phyloP scores from a whole-genome alignment of 169 alveolate genomes.

The Plasmodium blacklocki region DNA sequence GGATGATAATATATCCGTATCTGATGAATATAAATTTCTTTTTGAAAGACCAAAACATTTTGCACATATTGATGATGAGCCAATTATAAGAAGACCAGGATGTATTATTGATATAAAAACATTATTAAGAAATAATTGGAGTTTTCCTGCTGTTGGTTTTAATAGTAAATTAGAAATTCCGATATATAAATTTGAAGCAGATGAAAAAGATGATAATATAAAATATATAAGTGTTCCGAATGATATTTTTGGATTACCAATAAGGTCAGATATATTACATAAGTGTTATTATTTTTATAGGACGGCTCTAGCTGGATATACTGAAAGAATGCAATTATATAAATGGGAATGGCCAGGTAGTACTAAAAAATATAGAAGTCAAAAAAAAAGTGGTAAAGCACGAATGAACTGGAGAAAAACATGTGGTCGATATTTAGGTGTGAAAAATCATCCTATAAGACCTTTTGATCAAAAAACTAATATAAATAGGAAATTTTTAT shows the following conservation, averaged over 20 bases:
- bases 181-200: constrained; percentile 80
- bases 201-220: constrained; percentile 71
- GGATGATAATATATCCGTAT: background rate
- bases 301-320: constrained; percentile 89
- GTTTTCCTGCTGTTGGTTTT: constrained; percentile 91
- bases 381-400: constrained; percentile 88
- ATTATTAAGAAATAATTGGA: constrained; percentile 85
- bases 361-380: constrained; percentile 85
- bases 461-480: constrained; percentile 87
- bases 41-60: constrained; percentile 65
- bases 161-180: constrained; percentile 88
- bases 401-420: constrained; percentile 92
- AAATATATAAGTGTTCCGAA: constrained; percentile 84
- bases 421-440: constrained; percentile 90
- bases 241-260: constrained; percentile 88
- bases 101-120: constrained; percentile 85
- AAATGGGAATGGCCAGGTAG: constrained; percentile 92
- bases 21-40: constrained; percentile 52
- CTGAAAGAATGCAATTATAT: constrained; percentile 89
- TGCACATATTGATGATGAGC: constrained; percentile 86
- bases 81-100: constrained; percentile 88
- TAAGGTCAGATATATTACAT: constrained; percentile 88
- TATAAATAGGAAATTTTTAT: constrained; percentile 83
- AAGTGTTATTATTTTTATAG: constrained; percentile 87
- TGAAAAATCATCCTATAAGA: constrained; percentile 88